Conservation (phyloP, 805 yeast genomes). For the Groenewaldozyma salmanticensis region DNA sequence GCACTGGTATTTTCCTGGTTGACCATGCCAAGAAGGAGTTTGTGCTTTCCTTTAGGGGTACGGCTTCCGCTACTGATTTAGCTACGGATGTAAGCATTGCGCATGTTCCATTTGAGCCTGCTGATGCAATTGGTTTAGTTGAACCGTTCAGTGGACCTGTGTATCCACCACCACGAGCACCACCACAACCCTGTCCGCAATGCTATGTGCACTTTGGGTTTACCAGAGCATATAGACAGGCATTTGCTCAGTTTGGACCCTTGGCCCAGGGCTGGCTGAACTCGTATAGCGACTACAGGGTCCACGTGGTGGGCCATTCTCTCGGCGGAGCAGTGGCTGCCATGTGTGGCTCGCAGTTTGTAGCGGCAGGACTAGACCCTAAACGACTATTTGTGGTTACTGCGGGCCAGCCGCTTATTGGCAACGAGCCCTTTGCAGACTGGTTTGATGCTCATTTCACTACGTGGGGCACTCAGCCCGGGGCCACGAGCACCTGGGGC, state of each 20-base stretch:
- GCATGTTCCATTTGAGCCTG: background rate
- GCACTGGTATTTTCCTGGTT: background rate
- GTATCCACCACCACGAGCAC: background rate
- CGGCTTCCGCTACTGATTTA: background rate
- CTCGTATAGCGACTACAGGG: constrained; percentile 36
- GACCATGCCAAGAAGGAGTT: background rate
- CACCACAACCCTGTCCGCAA: background rate
- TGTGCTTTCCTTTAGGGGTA: background rate
- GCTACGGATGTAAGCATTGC: background rate
- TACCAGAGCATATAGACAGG: background rate
- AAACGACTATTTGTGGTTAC: constrained; percentile 43
- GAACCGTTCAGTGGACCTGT: background rate
- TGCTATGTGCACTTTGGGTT: background rate
- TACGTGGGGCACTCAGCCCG: background rate
- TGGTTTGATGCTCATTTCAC: constrained; percentile 35
- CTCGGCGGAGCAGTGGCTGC: constrained; percentile 63
- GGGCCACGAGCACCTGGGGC: no score
- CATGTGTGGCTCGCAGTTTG: constrained; percentile 51
- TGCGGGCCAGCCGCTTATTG: constrained; percentile 56
- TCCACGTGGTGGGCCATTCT: constrained; percentile 62
- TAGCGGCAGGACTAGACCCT: constrained; percentile 35
- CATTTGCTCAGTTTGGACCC: background rate
- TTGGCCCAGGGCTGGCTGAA: background rate
- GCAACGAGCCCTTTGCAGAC: constrained; percentile 38
- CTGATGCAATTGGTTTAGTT: background rate